These are phyloP conservation scores for Fusarium metavorans DNA, from an alignment of 2,329 filamentous ascomycete species.

Conservation along the genomic window DNA sequence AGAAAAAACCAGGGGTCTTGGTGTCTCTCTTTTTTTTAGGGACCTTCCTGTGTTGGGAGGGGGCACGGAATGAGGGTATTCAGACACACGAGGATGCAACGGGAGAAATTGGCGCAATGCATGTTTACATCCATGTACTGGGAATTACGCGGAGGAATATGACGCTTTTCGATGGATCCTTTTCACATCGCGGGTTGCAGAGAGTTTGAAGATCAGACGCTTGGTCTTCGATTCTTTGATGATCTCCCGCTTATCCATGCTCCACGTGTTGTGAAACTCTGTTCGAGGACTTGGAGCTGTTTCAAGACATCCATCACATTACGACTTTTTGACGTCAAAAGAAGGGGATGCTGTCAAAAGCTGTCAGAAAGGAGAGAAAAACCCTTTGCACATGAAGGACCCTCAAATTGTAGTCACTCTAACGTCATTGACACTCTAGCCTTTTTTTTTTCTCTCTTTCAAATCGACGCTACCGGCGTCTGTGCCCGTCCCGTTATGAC, in stretches of 20 bases:
- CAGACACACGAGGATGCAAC: slow-evolving; percentile 14
- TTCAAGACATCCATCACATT: not conserved
- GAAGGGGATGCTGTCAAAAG: not conserved
- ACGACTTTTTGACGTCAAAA: not conserved
- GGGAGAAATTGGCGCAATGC: slow-evolving; percentile 12
- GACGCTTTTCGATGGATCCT: not conserved
- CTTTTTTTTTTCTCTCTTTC: not conserved
- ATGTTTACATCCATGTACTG: slow-evolving; percentile 6
- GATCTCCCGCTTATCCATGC: slow-evolving; percentile 38
- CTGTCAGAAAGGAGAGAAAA: not conserved
- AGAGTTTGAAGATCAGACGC: slow-evolving; percentile 24
- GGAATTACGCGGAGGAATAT: slow-evolving; percentile 16
- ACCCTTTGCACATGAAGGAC: slow-evolving; percentile 26
- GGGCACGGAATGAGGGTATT: not conserved
- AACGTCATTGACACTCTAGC: slow-evolving; percentile 22
- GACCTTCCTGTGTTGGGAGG: not conserved
- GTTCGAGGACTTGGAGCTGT: not conserved
- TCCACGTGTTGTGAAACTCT: slow-evolving; percentile 25
- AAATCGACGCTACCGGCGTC: not conserved
- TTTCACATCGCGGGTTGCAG: not conserved
- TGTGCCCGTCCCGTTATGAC: slow-evolving; percentile 26
- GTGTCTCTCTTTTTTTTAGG: not conserved
- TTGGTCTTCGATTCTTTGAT: slow-evolving; percentile 26
- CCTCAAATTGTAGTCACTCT: not conserved
- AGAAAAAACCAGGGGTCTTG: not conserved